phyloP scores from a whole-genome alignment of 805 yeast genomes.

The Candida germanica region DNA sequence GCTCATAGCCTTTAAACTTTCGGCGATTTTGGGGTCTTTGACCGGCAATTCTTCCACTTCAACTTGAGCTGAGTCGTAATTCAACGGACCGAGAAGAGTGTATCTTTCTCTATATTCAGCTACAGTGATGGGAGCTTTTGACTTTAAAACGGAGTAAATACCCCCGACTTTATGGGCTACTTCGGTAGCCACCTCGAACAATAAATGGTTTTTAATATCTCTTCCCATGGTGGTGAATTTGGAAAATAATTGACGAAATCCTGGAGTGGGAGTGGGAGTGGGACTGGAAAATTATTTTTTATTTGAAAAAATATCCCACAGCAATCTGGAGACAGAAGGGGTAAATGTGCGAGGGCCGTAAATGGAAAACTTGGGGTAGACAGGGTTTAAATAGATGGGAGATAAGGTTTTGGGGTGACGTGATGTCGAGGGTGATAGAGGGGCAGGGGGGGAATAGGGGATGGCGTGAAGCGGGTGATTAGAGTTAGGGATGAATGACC shows the following conservation, averaged over 20 bases:
- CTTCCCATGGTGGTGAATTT: slow-evolving; percentile 54
- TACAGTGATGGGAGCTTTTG: slow-evolving; percentile 94
- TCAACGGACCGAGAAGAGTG: slow-evolving; percentile 82
- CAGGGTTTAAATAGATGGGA: too few species aligned
- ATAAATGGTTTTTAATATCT: slow-evolving; percentile 80
- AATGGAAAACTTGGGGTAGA: slow-evolving; percentile 8
- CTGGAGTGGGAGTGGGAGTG: background rate
- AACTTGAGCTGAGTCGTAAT: slow-evolving; percentile 66
- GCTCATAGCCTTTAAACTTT: slow-evolving; percentile 73
- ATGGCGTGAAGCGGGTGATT: too few species aligned
- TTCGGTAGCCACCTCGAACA: slow-evolving; percentile 95
- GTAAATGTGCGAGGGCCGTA: background rate
- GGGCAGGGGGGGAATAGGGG: too few species aligned
- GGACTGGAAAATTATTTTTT: background rate
- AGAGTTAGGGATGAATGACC: too few species aligned
- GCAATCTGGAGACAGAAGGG: too few species aligned
- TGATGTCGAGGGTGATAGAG: too few species aligned
- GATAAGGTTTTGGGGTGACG: too few species aligned
- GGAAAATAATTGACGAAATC: background rate
- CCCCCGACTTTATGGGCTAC: slow-evolving; percentile 98
- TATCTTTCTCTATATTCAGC: slow-evolving; percentile 89
- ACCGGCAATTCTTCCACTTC: slow-evolving; percentile 78
- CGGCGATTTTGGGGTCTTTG: slow-evolving; percentile 51
- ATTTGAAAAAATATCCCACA: too few species aligned
- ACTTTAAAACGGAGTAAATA: slow-evolving; percentile 91